Evolutionary conservation across 768 basidiomycete species (phyloP).

Genomic region (Mycena polygramma): DNA sequence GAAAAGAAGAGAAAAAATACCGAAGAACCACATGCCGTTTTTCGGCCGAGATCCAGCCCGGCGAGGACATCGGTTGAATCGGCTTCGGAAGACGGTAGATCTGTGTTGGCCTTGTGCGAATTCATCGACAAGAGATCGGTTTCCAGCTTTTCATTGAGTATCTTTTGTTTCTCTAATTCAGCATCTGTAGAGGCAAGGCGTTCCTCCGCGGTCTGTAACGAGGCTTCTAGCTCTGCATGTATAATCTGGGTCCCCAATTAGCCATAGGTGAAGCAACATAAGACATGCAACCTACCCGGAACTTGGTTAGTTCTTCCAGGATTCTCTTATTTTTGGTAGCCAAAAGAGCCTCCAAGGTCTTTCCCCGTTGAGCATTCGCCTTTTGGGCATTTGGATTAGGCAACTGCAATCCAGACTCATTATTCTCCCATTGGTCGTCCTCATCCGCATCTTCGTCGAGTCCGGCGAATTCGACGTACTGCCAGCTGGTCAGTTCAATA

Average conservation of each 20-base stretch:
- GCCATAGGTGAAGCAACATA: conserved; percentile 3
- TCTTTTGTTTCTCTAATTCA: conserved; percentile 83
- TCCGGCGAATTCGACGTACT: conserved; percentile 98
- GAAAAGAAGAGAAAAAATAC: conserved; percentile 3
- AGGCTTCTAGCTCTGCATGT: conserved; percentile 83
- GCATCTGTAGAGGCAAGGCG: conserved; percentile 68
- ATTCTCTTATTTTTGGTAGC: conserved; percentile 95
- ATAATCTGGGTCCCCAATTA: conserved; percentile 68
- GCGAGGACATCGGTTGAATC: conserved; percentile 72
- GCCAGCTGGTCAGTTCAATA: conserved; percentile 3
- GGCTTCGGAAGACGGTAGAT: conserved; percentile 47
- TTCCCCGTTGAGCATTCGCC: conserved; percentile 78
- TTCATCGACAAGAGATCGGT: conserved; percentile 90
- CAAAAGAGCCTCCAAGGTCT: conserved; percentile 90
- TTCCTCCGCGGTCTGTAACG: conserved; percentile 67
- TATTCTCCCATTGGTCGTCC: conserved; percentile 54
- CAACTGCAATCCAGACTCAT: conserved; percentile 71
- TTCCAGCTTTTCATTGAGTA: conserved; percentile 92
- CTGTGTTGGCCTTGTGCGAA: conserved; percentile 60
- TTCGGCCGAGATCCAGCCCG: conserved; percentile 78
- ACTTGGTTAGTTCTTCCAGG: conserved; percentile 91
- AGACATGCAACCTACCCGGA: conserved; percentile 69
- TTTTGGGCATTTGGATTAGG: conserved; percentile 94
- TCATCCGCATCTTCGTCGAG: conserved; percentile 82
- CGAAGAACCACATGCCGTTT: conserved; percentile 52